phyloP scores from a whole-genome alignment of 2,329 filamentous ascomycete species.

The Fusarium siculi region DNA sequence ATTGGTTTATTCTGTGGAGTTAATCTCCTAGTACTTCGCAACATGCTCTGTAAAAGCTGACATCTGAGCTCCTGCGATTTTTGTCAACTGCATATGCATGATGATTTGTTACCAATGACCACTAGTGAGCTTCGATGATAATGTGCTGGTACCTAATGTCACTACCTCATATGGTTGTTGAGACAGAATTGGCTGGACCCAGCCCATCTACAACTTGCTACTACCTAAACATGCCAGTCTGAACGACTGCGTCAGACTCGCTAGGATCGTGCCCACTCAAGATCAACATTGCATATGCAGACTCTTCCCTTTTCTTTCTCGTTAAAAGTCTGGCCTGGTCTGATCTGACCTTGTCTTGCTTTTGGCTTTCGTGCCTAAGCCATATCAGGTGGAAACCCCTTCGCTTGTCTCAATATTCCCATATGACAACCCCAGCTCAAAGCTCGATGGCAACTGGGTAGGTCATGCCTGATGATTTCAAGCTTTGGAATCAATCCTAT shows the following conservation, averaged over 20 bases:
- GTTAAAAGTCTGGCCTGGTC: conserved; percentile 1
- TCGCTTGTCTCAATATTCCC: conserved; percentile 16
- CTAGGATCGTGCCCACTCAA: conserved; percentile 16
- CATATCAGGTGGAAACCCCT: conserved; percentile 5
- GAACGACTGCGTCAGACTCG: conserved; percentile 14
- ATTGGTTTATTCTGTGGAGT: neutral
- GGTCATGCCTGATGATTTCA: neutral
- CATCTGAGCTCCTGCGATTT: neutral
- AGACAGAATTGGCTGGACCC: neutral
- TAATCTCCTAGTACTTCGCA: neutral
- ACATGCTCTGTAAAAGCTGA: neutral
- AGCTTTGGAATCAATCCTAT: neutral
- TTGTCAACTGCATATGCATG: neutral
- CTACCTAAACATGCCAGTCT: conserved; percentile 10
- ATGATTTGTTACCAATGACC: neutral
- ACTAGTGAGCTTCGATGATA: neutral
- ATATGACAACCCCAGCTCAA: neutral
- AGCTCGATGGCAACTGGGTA: conserved; percentile 1
- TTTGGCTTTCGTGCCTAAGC: conserved; percentile 5
- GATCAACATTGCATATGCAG: conserved; percentile 33
- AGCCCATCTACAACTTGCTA: neutral
- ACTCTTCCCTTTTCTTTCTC: conserved; percentile 14
- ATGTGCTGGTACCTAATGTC: neutral
- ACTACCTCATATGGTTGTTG: neutral
- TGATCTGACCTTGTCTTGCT: neutral